A percentile compares a stretch with the other conserved stretches of the same genome.
These are phyloP conservation scores for Stentor coeruleus DNA, from an alignment of 73 alveolate genomes.

Conservation along the genomic window DNA sequence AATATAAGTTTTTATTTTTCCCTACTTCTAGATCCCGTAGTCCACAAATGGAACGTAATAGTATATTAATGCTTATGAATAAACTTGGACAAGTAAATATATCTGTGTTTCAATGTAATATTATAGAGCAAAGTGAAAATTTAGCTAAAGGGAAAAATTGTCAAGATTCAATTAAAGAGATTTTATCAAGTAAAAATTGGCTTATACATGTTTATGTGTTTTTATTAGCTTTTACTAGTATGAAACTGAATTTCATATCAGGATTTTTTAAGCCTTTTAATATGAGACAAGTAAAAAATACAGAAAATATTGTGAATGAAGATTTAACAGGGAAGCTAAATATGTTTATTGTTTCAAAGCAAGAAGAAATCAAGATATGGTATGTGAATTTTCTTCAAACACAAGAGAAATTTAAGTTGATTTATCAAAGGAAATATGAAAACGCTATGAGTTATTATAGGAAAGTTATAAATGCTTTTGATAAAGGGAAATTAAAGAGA, in stretches of 20 bases:
- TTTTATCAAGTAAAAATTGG: background rate
- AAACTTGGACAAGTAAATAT: background rate
- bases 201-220: conserved; percentile 7
- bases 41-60: background rate
- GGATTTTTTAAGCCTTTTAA: too few species aligned
- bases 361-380: background rate
- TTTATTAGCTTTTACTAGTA: conserved; percentile 16
- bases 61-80: background rate
- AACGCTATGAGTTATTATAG: background rate
- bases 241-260: conserved; percentile 15
- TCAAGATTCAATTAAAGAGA: background rate
- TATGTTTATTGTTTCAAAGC: background rate
- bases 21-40: background rate
- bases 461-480: background rate
- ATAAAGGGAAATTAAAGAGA: background rate
- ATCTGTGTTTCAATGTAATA: background rate
- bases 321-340: background rate
- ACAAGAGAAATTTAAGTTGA: background rate
- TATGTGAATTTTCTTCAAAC: background rate
- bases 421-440: background rate
- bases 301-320: background rate
- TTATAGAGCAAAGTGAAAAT: background rate
- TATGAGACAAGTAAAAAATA: background rate
- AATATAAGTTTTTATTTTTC: background rate
- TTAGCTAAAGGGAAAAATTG: background rate